These are phyloP conservation scores for Bonia amplexicaulis DNA, from an alignment of 176 grass and related monocot genomes.

Conservation along the genomic window DNA sequence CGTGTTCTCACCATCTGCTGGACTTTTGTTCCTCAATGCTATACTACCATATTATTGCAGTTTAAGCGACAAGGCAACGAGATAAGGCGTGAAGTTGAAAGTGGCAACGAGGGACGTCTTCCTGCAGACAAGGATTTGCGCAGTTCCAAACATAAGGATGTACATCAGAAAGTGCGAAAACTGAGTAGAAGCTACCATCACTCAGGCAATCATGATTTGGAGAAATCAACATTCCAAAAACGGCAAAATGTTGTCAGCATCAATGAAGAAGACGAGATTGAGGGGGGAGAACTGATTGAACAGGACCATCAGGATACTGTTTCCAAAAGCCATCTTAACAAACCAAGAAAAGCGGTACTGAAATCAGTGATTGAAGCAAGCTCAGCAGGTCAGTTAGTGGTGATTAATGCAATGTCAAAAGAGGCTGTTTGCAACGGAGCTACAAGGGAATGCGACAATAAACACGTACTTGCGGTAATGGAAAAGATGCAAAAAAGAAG, in stretches of 20 bases:
- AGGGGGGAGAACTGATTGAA: conserved; percentile 67
- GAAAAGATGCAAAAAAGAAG: conserved; percentile 80
- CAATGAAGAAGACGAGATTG: conserved; percentile 45
- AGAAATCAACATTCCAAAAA: conserved; percentile 18
- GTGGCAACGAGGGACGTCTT: neutral
- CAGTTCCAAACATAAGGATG: conserved; percentile 20
- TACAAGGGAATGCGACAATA: conserved; percentile 23
- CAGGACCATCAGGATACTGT: conserved; percentile 1
- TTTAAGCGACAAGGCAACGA: conserved; percentile 36
- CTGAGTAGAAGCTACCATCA: neutral
- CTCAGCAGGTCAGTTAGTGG: neutral
- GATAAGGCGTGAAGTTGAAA: conserved; percentile 29
- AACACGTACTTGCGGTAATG: conserved; percentile 56
- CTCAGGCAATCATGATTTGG: conserved; percentile 12
- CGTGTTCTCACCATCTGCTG: neutral
- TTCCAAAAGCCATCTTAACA: conserved; percentile 28
- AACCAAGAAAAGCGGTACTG: conserved; percentile 17
- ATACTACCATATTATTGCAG: conserved; percentile 50
- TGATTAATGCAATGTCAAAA: conserved; percentile 14
- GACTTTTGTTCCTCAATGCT: conserved; percentile 42
- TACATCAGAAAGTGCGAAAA: neutral
- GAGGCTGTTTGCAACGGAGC: conserved; percentile 17
- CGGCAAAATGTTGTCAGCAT: neutral
- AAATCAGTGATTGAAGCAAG: conserved; percentile 40
- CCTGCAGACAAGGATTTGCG: conserved; percentile 16